phyloP scores from a whole-genome alignment of 208 protist genomes.

The Leptomonas pyrrhocoris region DNA sequence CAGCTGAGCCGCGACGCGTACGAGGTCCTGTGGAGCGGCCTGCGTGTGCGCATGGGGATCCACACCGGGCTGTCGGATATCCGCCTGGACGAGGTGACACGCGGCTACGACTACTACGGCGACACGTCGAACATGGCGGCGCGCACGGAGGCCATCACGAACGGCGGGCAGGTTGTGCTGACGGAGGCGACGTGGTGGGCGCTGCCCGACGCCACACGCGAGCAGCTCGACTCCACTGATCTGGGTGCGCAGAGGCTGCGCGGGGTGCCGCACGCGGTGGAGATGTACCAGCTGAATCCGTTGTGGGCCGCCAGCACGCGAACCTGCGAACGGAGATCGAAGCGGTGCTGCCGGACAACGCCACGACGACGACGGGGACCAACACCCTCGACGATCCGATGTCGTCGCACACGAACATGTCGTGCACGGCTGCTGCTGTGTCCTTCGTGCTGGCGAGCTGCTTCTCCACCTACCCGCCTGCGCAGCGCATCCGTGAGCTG shows the following conservation, averaged over 20 bases:
- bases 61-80: constrained; percentile 76
- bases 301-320: constrained; percentile 48
- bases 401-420: constrained; percentile 29
- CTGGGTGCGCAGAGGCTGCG: constrained; percentile 53
- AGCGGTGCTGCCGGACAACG: constrained; percentile 31
- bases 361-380: constrained; percentile 20
- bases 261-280: constrained; percentile 56
- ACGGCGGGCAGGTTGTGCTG: constrained; percentile 78
- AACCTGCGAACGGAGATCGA: constrained; percentile 58
- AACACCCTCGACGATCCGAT: constrained; percentile 28
- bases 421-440: constrained; percentile 20
- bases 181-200: constrained; percentile 49
- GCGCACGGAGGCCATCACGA: constrained; percentile 72
- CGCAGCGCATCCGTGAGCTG: constrained; percentile 37
- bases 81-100: constrained; percentile 57
- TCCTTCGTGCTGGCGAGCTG: constrained; percentile 37
- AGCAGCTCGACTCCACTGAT: constrained; percentile 14
- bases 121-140: constrained; percentile 84
- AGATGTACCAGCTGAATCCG: constrained; percentile 67
- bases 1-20: constrained; percentile 42
- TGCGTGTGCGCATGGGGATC: constrained; percentile 63
- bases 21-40: constrained; percentile 40
- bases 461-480: constrained; percentile 45
- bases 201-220: constrained; percentile 40
- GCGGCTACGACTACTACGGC: constrained; percentile 86